Evolutionary conservation across 768 basidiomycete genomes (phyloP), one percentile per base, ranked within the genome.

Genomic region (Mycena filopes): DNA sequence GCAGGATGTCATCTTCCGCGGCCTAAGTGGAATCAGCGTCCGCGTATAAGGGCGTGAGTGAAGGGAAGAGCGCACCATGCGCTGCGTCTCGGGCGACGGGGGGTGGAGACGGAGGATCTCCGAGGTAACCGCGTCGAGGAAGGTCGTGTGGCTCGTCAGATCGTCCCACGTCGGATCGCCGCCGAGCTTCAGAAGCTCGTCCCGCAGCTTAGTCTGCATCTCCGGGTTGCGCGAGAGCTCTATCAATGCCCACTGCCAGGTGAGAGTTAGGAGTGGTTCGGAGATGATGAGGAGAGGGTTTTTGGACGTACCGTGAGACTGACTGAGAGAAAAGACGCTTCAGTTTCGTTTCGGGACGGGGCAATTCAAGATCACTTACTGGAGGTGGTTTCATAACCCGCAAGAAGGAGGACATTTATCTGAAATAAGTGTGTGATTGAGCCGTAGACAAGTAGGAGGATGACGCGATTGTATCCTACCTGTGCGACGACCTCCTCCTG

Each of bases 91-190:
- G 1, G 68, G 59, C 10, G 78, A 25, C 0, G 80, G 72, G 10
- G 80, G 75, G 60, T 82, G 79, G 2, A 80, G 42, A 28, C 83
- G 73, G 31, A 83, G 65, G 3, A 74, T 75, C 65, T 83, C 83
- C 28, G 75, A 77, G 4, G 79, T 72, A 26, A 82, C 74, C 7
- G 79, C 82, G 56, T 84, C 82, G 41, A 84, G 76, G 62, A 78
- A 80, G n/a, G 80, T 80, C 18, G 79, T 12, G 12, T 47, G 12
- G 25, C 8, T 38, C 25, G 42, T 62, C 11, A 62, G 29, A 31
- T 62, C 51, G 2, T 62, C 60, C 60, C 60, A 62, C 9, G 60
- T 46, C 11, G 51, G 60, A 23, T 62, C 60, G 2, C 43, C 43
- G 3, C 25, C 31, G 25, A 2, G 16, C 40, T 23, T 20, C 2